Evolutionary conservation across 768 basidiomycete species (phyloP).

Genomic region (Leucosporidium creatinivorum): DNA sequence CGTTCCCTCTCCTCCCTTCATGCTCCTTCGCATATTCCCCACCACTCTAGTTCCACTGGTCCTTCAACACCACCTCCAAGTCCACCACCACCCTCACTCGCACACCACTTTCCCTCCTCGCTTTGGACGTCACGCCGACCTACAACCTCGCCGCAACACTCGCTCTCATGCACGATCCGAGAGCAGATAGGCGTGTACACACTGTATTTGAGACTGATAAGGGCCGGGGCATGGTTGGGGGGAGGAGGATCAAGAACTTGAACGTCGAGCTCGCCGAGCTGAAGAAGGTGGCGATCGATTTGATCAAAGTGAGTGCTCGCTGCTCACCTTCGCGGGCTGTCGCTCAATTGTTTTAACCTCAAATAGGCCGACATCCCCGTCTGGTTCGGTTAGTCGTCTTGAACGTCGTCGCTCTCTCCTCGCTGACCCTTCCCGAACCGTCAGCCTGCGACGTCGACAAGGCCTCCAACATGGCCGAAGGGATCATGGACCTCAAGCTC

Average conservation of each 20-base stretch:
- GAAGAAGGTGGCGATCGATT: constrained; percentile 69
- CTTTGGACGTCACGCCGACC: constrained; percentile 42
- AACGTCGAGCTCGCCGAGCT: constrained; percentile 44
- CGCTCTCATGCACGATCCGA: constrained; percentile 90
- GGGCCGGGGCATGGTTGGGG: constrained; percentile 87
- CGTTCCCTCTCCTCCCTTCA: too few species aligned
- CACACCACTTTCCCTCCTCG: constrained; percentile 63
- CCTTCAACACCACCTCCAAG: constrained; percentile 66
- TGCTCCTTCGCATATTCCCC: too few species aligned
- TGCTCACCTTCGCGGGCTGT: neutral
- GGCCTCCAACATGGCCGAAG: constrained; percentile 59
- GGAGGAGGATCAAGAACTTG: constrained; percentile 66
- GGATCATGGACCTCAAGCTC: constrained; percentile 72
- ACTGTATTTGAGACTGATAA: constrained; percentile 85
- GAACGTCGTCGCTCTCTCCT: neutral
- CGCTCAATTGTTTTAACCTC: neutral
- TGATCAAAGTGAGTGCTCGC: constrained; percentile 15
- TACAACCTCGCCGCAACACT: constrained; percentile 53
- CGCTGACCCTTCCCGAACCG: neutral
- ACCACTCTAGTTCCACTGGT: constrained; percentile 63
- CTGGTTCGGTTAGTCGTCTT: constrained; percentile 34
- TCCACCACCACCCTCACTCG: constrained; percentile 57
- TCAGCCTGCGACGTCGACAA: constrained; percentile 80
- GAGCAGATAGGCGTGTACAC: constrained; percentile 55
- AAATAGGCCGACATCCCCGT: constrained; percentile 36